These are phyloP conservation scores for barrel medic (Medicago truncatula) DNA, from an alignment of 306 rosid species.

Conservation along the genomic window DNA sequence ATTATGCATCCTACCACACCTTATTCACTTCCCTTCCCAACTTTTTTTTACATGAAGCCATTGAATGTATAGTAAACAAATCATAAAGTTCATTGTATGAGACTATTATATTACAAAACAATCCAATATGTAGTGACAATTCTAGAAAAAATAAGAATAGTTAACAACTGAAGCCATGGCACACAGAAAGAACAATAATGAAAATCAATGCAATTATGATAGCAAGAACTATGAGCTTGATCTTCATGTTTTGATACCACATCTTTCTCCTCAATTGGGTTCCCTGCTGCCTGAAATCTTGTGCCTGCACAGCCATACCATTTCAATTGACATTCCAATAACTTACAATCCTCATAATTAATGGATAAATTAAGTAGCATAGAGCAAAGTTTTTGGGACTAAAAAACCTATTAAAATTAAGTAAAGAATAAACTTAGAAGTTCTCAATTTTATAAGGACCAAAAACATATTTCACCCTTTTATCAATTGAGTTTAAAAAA, in stretches of 20 bases:
- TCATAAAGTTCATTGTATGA: not conserved
- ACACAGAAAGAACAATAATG: slow-evolving; percentile 25
- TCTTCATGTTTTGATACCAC: slow-evolving; percentile 99
- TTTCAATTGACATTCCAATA: not conserved
- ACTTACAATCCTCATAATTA: not conserved
- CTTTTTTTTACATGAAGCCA: slow-evolving; percentile 1
- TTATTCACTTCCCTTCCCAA: not conserved
- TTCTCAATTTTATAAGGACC: no score
- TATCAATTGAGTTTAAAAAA: no score
- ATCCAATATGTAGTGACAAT: not conserved
- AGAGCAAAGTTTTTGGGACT: no score
- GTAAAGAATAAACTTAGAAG: no score
- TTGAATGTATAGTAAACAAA: slow-evolving; percentile 8
- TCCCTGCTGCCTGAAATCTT: slow-evolving; percentile 67
- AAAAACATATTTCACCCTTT: no score
- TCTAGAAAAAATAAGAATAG: not conserved
- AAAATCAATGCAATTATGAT: slow-evolving; percentile 18
- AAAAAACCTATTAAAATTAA: no score
- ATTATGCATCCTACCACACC: slow-evolving; percentile 6
- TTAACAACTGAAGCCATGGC: slow-evolving; percentile 16
- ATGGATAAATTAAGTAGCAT: not conserved
- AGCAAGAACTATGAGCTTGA: slow-evolving; percentile 79
- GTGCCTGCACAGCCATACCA: slow-evolving; percentile 53
- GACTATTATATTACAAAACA: not conserved
- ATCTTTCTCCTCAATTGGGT: slow-evolving; percentile 78